Evolutionary conservation across 2,329 filamentous ascomycete genomes (phyloP).

Genomic region (Colletotrichum higginsianum): DNA sequence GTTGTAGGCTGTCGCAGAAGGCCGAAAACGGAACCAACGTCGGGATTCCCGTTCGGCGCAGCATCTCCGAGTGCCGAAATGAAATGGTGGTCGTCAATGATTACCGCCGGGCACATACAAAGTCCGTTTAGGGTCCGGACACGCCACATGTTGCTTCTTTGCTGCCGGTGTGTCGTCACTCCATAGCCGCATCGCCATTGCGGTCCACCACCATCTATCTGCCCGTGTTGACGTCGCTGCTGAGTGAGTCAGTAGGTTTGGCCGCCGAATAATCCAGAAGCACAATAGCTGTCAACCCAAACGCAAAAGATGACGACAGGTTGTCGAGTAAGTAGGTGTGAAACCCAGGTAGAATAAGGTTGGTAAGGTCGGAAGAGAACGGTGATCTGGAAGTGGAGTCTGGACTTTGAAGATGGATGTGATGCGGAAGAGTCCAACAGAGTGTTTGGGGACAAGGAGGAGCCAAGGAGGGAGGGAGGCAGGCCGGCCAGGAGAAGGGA

Average conservation of each 20-base stretch:
- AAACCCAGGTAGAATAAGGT: not conserved
- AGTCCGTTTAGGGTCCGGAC: slow-evolving; percentile 7
- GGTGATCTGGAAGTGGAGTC: not conserved
- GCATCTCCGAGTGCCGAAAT: not conserved
- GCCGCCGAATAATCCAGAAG: not conserved
- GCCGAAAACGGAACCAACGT: not conserved
- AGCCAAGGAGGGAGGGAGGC: not conserved
- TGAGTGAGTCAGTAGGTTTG: not conserved
- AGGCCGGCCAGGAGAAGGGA: not conserved
- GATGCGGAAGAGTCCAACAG: not conserved
- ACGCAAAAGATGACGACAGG: slow-evolving; percentile 1
- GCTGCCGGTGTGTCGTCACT: slow-evolving; percentile 1
- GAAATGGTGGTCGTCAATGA: not conserved
- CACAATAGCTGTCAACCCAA: not conserved
- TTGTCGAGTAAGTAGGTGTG: not conserved
- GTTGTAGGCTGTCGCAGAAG: not conserved
- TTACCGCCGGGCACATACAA: not conserved
- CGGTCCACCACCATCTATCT: not conserved
- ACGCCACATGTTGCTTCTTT: no score
- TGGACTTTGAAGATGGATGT: not conserved
- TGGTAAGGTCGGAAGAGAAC: not conserved
- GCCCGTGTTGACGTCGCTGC: not conserved
- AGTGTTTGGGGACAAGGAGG: not conserved
- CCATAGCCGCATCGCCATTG: not conserved
- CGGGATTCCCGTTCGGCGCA: not conserved